Evolutionary conservation across 2,329 filamentous ascomycete species (phyloP), one percentile per base, ranked within the genome.

Genomic region (Ascomycota sp.): DNA sequence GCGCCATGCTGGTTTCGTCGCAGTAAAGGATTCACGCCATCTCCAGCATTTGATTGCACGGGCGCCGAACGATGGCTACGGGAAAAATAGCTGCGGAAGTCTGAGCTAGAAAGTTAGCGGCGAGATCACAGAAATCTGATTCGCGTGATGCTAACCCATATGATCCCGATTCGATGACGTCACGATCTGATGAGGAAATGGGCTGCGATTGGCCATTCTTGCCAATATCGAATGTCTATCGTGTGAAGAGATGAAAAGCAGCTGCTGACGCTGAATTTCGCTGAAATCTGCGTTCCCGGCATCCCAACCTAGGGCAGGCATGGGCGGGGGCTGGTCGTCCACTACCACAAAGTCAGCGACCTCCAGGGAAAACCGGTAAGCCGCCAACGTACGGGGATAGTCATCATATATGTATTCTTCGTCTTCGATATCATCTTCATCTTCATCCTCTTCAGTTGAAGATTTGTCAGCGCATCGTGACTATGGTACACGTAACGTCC

Each of bases 11-110:
- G 53, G 28, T 46, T 51, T 27, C 80, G 75, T 38, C 83, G 76
- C 31, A 95, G 68, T 9, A 95, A 61, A 26, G 86, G 86, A 44
- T 95, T 94, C 15, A 73, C 63, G 4, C 82, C 83, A 46, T 94
- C 85, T 38, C 93, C 82, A 22, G 66, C 63, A 20, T 61, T 61
- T 33, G 66, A 62, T 30, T 66, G 55, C 21, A 65, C 57, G 13
- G 55, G 57, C 28, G 61, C 61, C 31, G 63, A 50, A 33, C 69
- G 60, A 40, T 71, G 64, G 35, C 61, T 53, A 38, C 67, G 50
- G 15, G 52, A 52, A 59, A 52, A 59, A 35, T 58, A 60, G 38
- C 50, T 61, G 26, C 59, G 55, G 41, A 65, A 64, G 33, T 65
- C 59, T 53, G 23, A 9, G 27, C 23, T 6, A 19, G n/a, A n/a